phyloP scores from a whole-genome alignment of 2,329 filamentous ascomycete genomes.

The Aspergillus pseudoterreus region DNA sequence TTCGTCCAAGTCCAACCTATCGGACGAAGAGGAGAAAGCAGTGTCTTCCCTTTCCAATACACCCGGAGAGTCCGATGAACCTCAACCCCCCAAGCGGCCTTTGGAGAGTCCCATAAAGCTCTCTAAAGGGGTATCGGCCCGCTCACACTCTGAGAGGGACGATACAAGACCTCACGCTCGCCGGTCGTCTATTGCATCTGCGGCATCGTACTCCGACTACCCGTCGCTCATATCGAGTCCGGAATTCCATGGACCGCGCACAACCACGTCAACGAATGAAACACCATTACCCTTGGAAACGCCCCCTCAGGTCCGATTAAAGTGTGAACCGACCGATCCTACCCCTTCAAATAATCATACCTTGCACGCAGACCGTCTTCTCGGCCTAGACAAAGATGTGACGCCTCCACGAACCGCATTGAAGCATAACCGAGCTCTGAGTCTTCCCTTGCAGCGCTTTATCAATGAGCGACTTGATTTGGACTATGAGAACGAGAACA shows the following conservation, averaged over 20 bases:
- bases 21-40: conserved; percentile 2
- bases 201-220: conserved; percentile 29
- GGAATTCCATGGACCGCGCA: conserved; percentile 20
- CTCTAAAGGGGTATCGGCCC: conserved; percentile 21
- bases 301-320: conserved; percentile 19
- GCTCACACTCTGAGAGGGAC: conserved; percentile 18
- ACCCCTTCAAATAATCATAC: conserved; percentile 22
- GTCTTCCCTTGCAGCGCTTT: conserved; percentile 37
- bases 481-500: conserved; percentile 19
- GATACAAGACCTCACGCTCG: conserved; percentile 16
- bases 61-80: conserved; percentile 7
- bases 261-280: conserved; percentile 25
- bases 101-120: conserved; percentile 34
- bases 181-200: conserved; percentile 27
- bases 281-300: conserved; percentile 22
- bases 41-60: neutral
- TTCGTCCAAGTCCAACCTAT: neutral
- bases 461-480: conserved; percentile 36
- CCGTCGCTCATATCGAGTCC: conserved; percentile 30
- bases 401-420: conserved; percentile 19
- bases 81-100: conserved; percentile 18
- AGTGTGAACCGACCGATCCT: conserved; percentile 14
- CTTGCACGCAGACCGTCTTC: conserved; percentile 29
- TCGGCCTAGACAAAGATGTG: conserved; percentile 25
- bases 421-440: conserved; percentile 30